Evolutionary conservation across 2,329 filamentous ascomycete species (phyloP), one percentile per base, ranked within the genome.

Genomic region (Pseudocercospora fijiensis): DNA sequence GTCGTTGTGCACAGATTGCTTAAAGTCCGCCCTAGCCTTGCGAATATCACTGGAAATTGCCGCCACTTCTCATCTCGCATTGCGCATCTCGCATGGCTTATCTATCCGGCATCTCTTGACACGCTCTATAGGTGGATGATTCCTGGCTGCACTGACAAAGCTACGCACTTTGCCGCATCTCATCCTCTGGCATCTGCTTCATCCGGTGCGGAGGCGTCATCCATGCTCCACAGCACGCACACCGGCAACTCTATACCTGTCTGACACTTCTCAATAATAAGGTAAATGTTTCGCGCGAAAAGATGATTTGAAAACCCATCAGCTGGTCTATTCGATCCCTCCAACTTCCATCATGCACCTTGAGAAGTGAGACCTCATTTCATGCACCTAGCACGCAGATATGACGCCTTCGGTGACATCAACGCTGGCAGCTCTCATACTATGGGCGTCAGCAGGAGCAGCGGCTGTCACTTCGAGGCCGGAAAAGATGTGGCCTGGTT

Each of bases 401-500:
- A 37, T 37, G 33, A 16, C 33, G 5, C 13, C 13, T 1, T 37
- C n/a, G 33, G 3, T 13, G 33, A 37, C 4, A 37, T 5, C 13
- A 5, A 37, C 7, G 5, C 7, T 37, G 33, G 33, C 33, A 9
- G n/a, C 22, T 13, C 22, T 20, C n/a, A 2, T 16, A 47, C 10
- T 47, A 47, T 20, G 7, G 11, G 7, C 43, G 22, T 20, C 43
- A 13, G 22, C 43, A 47, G 22, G 8, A 47, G 43, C 43, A 47
- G 6, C 43, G 10, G 16, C 43, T 20, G 18, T 47, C 18, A 1
- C 43, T 47, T 13, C 13, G 33, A 37, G 43, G 2, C 8, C 2
- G 4, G 43, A 20, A 24, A 47, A 52, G 24, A 52, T 24, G 16
- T 65, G 63, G 63, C 63, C 63, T 41, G 63, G 63, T 18, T 65